A percentile compares a stretch with the other conserved stretches of the same genome.
phyloP scores from a whole-genome alignment of 1,284 basidiomycete genomes.

The Melampsora larici-populina region DNA sequence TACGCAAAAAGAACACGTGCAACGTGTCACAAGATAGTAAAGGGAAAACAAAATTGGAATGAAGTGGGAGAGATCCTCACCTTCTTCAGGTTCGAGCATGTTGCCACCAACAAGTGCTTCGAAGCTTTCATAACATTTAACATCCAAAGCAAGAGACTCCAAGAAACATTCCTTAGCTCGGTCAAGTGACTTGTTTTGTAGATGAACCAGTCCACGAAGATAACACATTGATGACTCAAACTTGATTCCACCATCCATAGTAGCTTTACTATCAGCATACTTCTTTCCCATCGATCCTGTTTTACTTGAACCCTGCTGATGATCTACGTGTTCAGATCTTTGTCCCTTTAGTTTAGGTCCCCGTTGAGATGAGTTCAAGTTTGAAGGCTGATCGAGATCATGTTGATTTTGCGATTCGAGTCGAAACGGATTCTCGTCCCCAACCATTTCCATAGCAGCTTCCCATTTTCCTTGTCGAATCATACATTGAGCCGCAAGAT shows the following conservation, averaged over 20 bases:
- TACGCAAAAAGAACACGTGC: not conserved
- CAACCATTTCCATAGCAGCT: slow-evolving; percentile 88
- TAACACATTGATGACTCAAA: slow-evolving; percentile 94
- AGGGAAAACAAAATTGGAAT: not conserved
- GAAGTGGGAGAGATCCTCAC: slow-evolving; percentile 56
- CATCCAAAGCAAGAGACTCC: slow-evolving; percentile 87
- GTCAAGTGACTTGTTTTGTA: slow-evolving; percentile 82
- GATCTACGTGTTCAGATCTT: slow-evolving; percentile 53
- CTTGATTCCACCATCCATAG: slow-evolving; percentile 57
- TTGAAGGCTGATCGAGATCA: slow-evolving; percentile 12
- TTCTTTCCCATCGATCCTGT: slow-evolving; percentile 76
- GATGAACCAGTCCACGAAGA: slow-evolving; percentile 84
- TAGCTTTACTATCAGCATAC: slow-evolving; percentile 55
- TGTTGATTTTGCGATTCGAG: slow-evolving; percentile 45
- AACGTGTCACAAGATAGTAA: slow-evolving; percentile 33
- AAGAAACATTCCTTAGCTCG: slow-evolving; percentile 89
- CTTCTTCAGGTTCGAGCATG: slow-evolving; percentile 90
- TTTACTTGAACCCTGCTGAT: slow-evolving; percentile 65
- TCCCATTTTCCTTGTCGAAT: slow-evolving; percentile 88
- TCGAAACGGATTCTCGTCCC: slow-evolving; percentile 80
- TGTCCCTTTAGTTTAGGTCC: slow-evolving; percentile 6
- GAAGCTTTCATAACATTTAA: slow-evolving; percentile 97
- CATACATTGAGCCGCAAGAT: slow-evolving; percentile 90
- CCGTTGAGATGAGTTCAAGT: slow-evolving; percentile 36
- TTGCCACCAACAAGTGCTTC: slow-evolving; percentile 82